Evolutionary conservation across 768 basidiomycete species (phyloP), one percentile per base, ranked within the genome.

Genomic region (Suillus subluteus): DNA sequence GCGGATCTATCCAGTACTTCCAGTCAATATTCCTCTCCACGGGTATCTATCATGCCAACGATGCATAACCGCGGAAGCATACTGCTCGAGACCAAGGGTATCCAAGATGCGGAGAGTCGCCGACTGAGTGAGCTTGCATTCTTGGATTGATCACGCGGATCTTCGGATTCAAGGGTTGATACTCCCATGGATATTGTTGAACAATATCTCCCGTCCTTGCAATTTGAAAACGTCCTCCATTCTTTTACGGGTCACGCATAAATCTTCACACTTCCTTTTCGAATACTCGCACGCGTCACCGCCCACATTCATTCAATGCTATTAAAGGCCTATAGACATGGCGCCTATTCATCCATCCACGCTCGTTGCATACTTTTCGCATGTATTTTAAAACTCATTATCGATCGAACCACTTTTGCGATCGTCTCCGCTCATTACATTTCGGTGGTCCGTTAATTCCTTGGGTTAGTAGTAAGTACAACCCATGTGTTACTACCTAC

Each of bases 51-150:
- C 23, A 79, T 80, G 63, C 88, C 90, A 43, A 87, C 83, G 56
- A 83, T 91, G 65, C 86, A 92, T 71, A 87, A 78, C 67, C 73
- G 79, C 21, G 88, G 83, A 56, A 87, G 81, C 64, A 91, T 93
- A 62, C 61, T 87, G 66, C 62, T 80, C 41, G 82, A 88, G 77
- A 78, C 85, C 63, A 81, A 71, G 58, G 77, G 75, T 48, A 91
- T 92, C 48, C 79, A 85, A 73, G 90, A 93, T 67, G 88, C 86
- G 13, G 91, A 93, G 80, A 83, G 82, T 68, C 79, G 90, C 76
- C 79, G 89, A 75, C 78, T 91, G 81, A 87, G 88, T 54, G 91
- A 93, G 79, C 73, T 91, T 71, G 90, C 90, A 63, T 93, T 92
- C 73, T 76, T 90, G 73, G 69, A 78, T 68, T 78, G 75, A 78